phyloP scores from a whole-genome alignment of 441 rosid species.

The Flueggea neowawraea region DNA sequence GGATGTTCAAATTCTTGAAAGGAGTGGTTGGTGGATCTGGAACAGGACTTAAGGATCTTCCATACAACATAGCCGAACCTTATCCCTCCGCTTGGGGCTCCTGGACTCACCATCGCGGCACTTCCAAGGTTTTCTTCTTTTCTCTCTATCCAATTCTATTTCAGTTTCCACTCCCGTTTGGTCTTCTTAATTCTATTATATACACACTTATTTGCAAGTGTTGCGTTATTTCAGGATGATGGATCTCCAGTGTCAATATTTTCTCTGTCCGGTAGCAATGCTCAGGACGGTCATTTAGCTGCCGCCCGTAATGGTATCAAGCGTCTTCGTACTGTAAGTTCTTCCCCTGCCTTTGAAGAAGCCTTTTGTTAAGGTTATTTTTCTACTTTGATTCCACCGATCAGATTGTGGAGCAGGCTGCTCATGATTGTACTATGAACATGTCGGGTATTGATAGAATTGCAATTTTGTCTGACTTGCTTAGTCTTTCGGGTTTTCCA shows the following conservation, averaged over 20 bases:
- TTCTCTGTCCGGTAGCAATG: constrained; percentile 69
- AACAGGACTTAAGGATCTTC: constrained; percentile 90
- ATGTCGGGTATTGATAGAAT: too few species aligned
- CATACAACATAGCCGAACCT: constrained; percentile 89
- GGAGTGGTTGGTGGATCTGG: constrained; percentile 97
- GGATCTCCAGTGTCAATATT: constrained; percentile 93
- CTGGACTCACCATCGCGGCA: constrained; percentile 91
- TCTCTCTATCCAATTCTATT: too few species aligned
- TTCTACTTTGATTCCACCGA: too few species aligned
- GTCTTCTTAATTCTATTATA: background rate
- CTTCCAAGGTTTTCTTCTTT: constrained; percentile 61
- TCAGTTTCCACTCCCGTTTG: too few species aligned
- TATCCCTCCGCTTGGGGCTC: constrained; percentile 94
- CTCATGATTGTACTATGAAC: too few species aligned
- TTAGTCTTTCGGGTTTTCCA: too few species aligned
- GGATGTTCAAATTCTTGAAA: constrained; percentile 87
- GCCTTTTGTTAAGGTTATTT: too few species aligned
- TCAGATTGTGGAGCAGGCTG: too few species aligned
- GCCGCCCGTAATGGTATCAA: constrained; percentile 96
- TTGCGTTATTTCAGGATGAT: constrained; percentile 58
- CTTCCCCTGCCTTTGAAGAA: too few species aligned
- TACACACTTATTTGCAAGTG: background rate
- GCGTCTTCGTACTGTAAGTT: constrained; percentile 97
- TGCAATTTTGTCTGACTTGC: too few species aligned
- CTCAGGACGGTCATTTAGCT: constrained; percentile 87